Base-by-base conservation (phyloP, 2,329 filamentous ascomycete genomes). In the Colletotrichum neosansevieriae region DNA sequence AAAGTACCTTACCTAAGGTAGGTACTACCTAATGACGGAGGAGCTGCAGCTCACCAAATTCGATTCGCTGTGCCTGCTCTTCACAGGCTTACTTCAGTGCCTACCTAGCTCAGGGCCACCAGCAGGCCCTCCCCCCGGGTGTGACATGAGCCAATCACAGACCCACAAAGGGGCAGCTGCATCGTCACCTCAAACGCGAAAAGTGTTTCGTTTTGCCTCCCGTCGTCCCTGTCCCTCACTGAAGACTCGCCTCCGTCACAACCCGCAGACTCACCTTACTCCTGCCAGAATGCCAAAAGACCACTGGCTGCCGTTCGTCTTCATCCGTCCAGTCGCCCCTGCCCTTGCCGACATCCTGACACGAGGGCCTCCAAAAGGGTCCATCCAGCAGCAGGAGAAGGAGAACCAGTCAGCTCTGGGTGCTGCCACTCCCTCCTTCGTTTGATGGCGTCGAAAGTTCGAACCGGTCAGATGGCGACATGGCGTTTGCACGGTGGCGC, bases 201-300 rank as follows among this genome's bases (percentile, higher is more conserved):
- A 65, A 56, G 61, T 59, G 65, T 68, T 68, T 68, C 65, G 65
- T 44, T 58, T 58, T 38, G 49, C 34, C 53, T 57, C 53, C 44
- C 44, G 12, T 50, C 29, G 5, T 24, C 36, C 19, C 4, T 24
- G 24, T 24, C 19, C 19, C 45, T 15, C 3, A 7, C 12, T 32
- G 49, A 38, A 38, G 12, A 13, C 29, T 38, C 13, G 7, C 11
- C 36, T 38, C 36, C 36, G 2, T 38, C 29, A 9, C 29, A 29
- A 9, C 6, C 29, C 6, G 4, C 7, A 29, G 2, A 29, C 6
- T 29, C 29, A 13, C 36, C 7, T 15, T 38, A 38, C 36, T 38
- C 36, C 13, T 38, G 34, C 9, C 36, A 11, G 36, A 38, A 38
- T 38, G 3, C 36, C 36, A 12, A 4, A 4, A 38, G 11, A 38